Evolutionary conservation across 2,329 filamentous ascomycete species (phyloP).

Genomic region (Fusarium longipes): DNA sequence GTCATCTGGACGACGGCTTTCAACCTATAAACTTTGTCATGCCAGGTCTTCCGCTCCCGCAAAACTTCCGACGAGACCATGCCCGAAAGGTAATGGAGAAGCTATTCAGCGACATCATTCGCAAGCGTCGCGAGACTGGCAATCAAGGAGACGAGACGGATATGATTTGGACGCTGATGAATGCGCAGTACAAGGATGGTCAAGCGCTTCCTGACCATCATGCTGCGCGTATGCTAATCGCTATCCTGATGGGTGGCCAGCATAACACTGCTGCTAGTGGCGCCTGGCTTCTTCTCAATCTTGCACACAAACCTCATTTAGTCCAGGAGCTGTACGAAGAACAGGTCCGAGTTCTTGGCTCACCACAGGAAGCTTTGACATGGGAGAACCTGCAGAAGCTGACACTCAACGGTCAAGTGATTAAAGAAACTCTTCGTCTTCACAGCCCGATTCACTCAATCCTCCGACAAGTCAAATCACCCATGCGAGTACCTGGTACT

Average conservation of each 20-base stretch:
- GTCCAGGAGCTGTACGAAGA: conserved; percentile 84
- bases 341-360: conserved; percentile 77
- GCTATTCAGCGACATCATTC: conserved; percentile 83
- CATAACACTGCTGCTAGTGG: conserved; percentile 87
- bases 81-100: conserved; percentile 83
- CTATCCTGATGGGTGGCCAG: conserved; percentile 89
- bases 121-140: conserved; percentile 68
- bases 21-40: conserved; percentile 89
- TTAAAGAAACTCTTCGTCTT: conserved; percentile 91
- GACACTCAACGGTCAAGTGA: conserved; percentile 81
- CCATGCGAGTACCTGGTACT: conserved; percentile 84
- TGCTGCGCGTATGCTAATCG: conserved; percentile 92
- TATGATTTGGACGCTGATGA: conserved; percentile 92
- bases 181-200: conserved; percentile 84
- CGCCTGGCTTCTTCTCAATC: conserved; percentile 84
- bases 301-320: conserved; percentile 81
- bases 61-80: conserved; percentile 82
- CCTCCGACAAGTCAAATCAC: conserved; percentile 87
- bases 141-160: conserved; percentile 69
- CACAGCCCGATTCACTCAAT: conserved; percentile 96
- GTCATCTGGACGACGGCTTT: conserved; percentile 90
- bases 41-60: conserved; percentile 85
- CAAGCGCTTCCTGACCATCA: conserved; percentile 79
- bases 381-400: conserved; percentile 83
- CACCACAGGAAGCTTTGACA: conserved; percentile 76